These are phyloP conservation scores for Claviceps arundinis DNA, from an alignment of 2,329 filamentous ascomycete genomes.

Conservation along the genomic window DNA sequence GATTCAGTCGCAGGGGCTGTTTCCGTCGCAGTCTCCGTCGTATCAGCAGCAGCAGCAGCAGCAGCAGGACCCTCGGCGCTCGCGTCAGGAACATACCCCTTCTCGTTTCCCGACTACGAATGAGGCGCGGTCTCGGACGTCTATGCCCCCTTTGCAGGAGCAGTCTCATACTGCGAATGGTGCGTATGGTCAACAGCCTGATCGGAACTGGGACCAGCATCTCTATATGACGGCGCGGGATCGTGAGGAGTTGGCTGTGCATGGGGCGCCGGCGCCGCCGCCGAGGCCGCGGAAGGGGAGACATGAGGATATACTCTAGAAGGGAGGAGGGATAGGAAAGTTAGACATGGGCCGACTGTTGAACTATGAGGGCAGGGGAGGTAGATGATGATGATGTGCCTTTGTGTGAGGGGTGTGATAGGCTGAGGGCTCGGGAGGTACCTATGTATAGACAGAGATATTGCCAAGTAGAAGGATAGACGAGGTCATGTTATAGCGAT, in stretches of 20 bases:
- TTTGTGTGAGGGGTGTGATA: too few species aligned
- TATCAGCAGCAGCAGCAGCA: slow-evolving; percentile 9
- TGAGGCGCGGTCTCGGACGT: slow-evolving; percentile 10
- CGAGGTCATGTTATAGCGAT: too few species aligned
- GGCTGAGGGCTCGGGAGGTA: too few species aligned
- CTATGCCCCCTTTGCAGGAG: slow-evolving; percentile 9
- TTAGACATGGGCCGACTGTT: too few species aligned
- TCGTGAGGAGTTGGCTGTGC: slow-evolving; percentile 15
- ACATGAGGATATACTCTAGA: slow-evolving; percentile 19
- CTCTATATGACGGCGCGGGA: slow-evolving; percentile 11
- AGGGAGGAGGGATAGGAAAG: background rate
- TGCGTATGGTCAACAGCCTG: slow-evolving; percentile 12
- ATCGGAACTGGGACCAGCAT: slow-evolving; percentile 4
- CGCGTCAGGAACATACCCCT: slow-evolving; percentile 3
- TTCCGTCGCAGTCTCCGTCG: too few species aligned
- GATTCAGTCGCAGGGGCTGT: background rate
- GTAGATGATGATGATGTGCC: background rate
- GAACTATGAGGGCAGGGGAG: background rate
- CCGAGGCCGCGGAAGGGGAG: slow-evolving; percentile 25
- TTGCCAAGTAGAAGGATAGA: too few species aligned
- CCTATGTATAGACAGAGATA: too few species aligned
- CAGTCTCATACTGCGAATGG: slow-evolving; percentile 9
- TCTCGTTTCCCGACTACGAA: background rate
- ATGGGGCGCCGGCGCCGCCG: slow-evolving; percentile 21
- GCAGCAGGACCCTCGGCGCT: slow-evolving; percentile 6